Base-by-base conservation (phyloP, 306 rosid genomes). In the Pueraria montana region DNA sequence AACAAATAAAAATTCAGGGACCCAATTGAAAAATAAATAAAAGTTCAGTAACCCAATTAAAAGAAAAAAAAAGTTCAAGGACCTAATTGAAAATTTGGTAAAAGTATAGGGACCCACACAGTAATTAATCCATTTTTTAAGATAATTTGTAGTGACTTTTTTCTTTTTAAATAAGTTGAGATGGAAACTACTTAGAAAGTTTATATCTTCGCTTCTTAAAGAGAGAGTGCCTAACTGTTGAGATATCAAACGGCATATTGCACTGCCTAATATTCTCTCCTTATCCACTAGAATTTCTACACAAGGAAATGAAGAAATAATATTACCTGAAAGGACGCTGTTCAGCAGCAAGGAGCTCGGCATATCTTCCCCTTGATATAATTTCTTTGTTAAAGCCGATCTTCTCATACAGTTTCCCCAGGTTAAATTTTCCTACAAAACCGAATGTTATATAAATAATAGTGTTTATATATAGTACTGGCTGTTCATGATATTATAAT, bases 301-400 rank as follows among this genome's bases (percentile, higher is more conserved):
- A 79, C 30, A 43, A 30, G 52, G 78, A 59, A 55, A 77, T 48
- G 42, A 46, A 77, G 21, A 8, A 76, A 80, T 45, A 14, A 40
- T 50, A 58, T 89, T 93, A 85, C 99, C 92, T 93, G 84, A 93
- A 93, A 82, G 98, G 85, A 80, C 98, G 95, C 32, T 95, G 91
- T 52, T 95, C 97, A 42, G 98, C 97, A 58, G 93, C 90, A 77
- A 89, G 82, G 63, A 93, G 84, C 90, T 95, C 99, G 14, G 97
- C 96, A 91, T 87, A 95, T 87, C 81, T 93, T 89, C 99, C 99
- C 87, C 97, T 87, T 26, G 98, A 95, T 87, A 95, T 85, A 82
- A 86, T 86, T 87, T 96, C 97, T 85, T 93, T 96, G 90, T 88
- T 93, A 86, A 93, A 96, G 64, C 99, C 99, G 78, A 93, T 93